Base-by-base conservation (phyloP, 306 rosid genomes). In the Quercus gilva region DNA sequence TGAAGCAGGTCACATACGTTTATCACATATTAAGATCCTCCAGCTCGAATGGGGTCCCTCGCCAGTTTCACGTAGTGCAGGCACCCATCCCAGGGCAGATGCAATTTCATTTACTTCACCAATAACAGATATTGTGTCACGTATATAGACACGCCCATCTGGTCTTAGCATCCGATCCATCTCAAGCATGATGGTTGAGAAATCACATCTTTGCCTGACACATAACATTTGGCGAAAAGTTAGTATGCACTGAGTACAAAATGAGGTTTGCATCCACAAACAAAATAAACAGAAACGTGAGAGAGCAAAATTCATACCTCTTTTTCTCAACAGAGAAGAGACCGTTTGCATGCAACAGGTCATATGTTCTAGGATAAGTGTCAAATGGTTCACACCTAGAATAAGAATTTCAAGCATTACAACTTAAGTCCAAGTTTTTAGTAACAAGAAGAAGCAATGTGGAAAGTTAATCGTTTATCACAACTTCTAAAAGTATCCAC, bases 351-450 rank as follows among this genome's bases (percentile, higher is more conserved):
- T 94, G 94, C 45, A 94, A 69, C 59, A 94, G 83, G 83, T 92
- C 97, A 23, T 94, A 94, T 20, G 99, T 92, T 88, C 95, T 91
- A 29, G 97, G 99, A 78, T 94, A 94, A 56, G 99, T 91, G 77
- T 94, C 97, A 77, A 94, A 92, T 20, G 99, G 97, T 79, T 94
- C 99, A 12, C 99, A 94, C 99, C 99, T 94, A 21, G 59, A 51
- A 51, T 58, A 23, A 75, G 25, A 80, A 21, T 4, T 55, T 69
- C 51, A 71, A 73, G 74, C 80, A 83, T 84, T 43, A 80, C 7
- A 25, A 58, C 52, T 51, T 26, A 68, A 72, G 21, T 77, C 55
- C 63, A 55, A 29, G 19, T 12, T 52, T 71, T 20, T 59, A 33
- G 20, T 63, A 68, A 41, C 55, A 43, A 28, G 25, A 26, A 5